phyloP scores from a whole-genome alignment of 331 rosid species.

The Rhamnella rubrinervis region DNA sequence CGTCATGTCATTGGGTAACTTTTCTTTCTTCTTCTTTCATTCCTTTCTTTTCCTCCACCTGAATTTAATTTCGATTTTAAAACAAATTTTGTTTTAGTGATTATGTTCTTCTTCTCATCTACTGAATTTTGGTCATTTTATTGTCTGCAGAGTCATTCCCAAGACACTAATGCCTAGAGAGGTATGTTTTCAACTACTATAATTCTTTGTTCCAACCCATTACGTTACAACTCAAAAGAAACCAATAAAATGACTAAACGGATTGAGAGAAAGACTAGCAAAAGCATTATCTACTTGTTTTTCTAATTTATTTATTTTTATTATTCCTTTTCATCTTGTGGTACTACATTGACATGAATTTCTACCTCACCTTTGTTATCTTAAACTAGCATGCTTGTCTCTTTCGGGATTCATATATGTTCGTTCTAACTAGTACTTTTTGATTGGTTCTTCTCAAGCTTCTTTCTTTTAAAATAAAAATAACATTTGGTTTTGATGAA shows the following conservation, averaged over 20 bases:
- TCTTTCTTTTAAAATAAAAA: not conserved
- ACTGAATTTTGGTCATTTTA: slow-evolving; percentile 40
- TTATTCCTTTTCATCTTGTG: slow-evolving; percentile 21
- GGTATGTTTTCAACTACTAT: slow-evolving; percentile 46
- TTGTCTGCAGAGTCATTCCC: slow-evolving; percentile 82
- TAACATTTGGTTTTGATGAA: slow-evolving; percentile 16
- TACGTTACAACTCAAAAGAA: not conserved
- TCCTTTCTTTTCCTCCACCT: not conserved
- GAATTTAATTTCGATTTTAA: not conserved
- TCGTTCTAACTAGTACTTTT: slow-evolving; percentile 6
- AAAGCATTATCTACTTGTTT: slow-evolving; percentile 33
- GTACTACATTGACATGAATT: slow-evolving; percentile 35
- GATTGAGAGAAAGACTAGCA: not conserved
- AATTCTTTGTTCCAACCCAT: not conserved
- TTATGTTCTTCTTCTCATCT: slow-evolving; percentile 15
- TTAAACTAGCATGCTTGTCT: slow-evolving; percentile 20
- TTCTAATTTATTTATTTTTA: slow-evolving; percentile 16
- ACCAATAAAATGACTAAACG: slow-evolving; percentile 47
- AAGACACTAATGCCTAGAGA: slow-evolving; percentile 98
- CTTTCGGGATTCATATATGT: slow-evolving; percentile 5
- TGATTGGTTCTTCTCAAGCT: slow-evolving; percentile 32
- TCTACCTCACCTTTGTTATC: slow-evolving; percentile 70
- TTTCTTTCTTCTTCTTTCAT: not conserved
- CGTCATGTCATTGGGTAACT: slow-evolving; percentile 93
- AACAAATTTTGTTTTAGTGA: not conserved